Conservation (phyloP, 2,329 filamentous ascomycete species). For the Fusarium nanum region DNA sequence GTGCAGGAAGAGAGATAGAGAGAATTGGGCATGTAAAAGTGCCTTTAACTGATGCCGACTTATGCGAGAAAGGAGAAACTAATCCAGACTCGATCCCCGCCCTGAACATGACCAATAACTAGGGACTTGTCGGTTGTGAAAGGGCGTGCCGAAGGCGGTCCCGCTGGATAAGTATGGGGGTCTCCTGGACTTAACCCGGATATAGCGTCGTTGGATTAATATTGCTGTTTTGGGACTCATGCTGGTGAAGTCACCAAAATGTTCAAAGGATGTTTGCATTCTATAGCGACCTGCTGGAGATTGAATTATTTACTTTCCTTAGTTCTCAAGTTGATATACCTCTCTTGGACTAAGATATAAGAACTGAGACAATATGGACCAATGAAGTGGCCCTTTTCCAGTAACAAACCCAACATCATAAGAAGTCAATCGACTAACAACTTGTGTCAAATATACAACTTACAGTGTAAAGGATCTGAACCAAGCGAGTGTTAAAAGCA, state of each 20-base stretch:
- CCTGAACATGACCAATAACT: slow-evolving; percentile 30
- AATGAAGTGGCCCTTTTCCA: not conserved
- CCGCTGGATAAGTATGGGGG: slow-evolving; percentile 31
- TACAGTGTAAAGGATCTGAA: not conserved
- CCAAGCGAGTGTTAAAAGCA: not conserved
- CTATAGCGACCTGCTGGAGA: not conserved
- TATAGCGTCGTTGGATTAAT: not conserved
- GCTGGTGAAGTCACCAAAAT: not conserved
- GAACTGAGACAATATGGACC: not conserved
- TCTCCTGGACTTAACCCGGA: slow-evolving; percentile 23
- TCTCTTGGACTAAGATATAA: not conserved
- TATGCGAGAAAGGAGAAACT: slow-evolving; percentile 9
- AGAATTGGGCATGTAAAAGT: slow-evolving; percentile 1
- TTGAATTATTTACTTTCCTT: not conserved
- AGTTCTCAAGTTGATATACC: not conserved
- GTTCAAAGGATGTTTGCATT: not conserved
- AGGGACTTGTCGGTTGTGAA: slow-evolving; percentile 24
- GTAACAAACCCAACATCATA: not conserved
- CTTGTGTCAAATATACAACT: not conserved
- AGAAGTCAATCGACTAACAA: not conserved
- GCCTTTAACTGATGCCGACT: slow-evolving; percentile 13
- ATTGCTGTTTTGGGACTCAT: not conserved
- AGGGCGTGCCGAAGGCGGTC: slow-evolving; percentile 34
- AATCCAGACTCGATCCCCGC: not conserved
- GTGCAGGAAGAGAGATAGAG: slow-evolving; percentile 2